Evolutionary conservation across 1,139 yeast genomes (phyloP).

Genomic region (Keqinozyma sinolaborantium): DNA sequence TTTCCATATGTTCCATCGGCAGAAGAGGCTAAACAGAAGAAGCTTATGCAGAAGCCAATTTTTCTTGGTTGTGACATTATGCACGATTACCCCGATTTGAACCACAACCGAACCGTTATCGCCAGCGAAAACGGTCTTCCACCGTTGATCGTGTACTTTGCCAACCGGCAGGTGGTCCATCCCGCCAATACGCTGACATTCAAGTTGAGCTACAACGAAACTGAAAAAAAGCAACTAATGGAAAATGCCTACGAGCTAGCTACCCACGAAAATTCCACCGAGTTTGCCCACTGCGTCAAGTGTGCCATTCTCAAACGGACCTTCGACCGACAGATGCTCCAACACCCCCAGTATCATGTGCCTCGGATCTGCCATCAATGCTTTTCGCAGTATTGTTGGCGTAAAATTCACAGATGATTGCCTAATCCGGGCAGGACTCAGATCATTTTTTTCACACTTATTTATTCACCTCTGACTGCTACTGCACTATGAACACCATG

Average conservation of each 20-base stretch:
- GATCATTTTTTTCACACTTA: not conserved
- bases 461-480: not conserved
- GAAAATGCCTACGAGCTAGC: slow-evolving; percentile 52
- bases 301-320: slow-evolving; percentile 59
- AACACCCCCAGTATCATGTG: slow-evolving; percentile 3
- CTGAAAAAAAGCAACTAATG: slow-evolving; percentile 43
- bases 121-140: slow-evolving; percentile 23
- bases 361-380: slow-evolving; percentile 20
- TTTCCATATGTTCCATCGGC: slow-evolving; percentile 40
- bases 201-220: slow-evolving; percentile 43
- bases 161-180: slow-evolving; percentile 40
- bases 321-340: slow-evolving; percentile 35
- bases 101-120: slow-evolving; percentile 2
- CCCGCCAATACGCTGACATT: slow-evolving; percentile 59
- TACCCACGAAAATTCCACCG: slow-evolving; percentile 39
- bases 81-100: slow-evolving; percentile 21
- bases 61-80: slow-evolving; percentile 56
- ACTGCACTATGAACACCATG: too few species aligned
- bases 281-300: slow-evolving; percentile 50
- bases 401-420: not conserved
- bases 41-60: slow-evolving; percentile 35
- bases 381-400: slow-evolving; percentile 16
- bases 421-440: not conserved
- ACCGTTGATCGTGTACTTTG: slow-evolving; percentile 53
- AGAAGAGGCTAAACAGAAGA: slow-evolving; percentile 21